phyloP scores from a whole-genome alignment of 1,139 yeast species.

The Kodamaea alishanica region DNA sequence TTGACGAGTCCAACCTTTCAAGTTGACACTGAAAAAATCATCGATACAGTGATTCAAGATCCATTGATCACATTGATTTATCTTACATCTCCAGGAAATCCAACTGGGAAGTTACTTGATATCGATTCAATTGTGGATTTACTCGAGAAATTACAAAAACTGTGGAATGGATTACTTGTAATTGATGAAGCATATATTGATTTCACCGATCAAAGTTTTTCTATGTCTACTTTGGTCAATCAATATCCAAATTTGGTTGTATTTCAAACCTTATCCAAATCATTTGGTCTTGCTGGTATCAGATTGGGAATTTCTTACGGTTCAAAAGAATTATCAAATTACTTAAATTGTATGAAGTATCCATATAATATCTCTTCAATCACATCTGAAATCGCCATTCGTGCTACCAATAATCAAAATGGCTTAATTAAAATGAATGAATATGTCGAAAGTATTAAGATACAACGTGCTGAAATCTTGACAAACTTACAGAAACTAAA shows the following conservation, averaged over 20 bases:
- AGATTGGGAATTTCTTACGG: conserved; percentile 81
- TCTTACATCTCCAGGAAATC: conserved; percentile 98
- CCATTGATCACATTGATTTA: conserved; percentile 66
- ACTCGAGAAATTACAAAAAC: conserved; percentile 36
- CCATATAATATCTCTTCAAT: conserved; percentile 90
- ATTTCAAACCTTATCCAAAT: conserved; percentile 86
- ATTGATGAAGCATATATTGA: conserved; percentile 96
- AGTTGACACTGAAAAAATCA: conserved; percentile 55
- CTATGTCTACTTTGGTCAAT: conserved; percentile 78
- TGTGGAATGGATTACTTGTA: conserved; percentile 77
- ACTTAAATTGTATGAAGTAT: conserved; percentile 86
- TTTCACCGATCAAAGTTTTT: conserved; percentile 54
- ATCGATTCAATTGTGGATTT: conserved; percentile 48
- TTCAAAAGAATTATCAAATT: conserved; percentile 52
- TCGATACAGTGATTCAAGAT: conserved; percentile 52
- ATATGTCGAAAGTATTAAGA: conserved; percentile 47
- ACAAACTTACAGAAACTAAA: conserved; percentile 49
- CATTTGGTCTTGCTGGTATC: conserved; percentile 95
- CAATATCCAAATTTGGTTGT: conserved; percentile 81
- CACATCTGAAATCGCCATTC: conserved; percentile 69
- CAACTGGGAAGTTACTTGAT: conserved; percentile 70
- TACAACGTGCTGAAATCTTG: conserved; percentile 55
- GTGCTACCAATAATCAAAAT: conserved; percentile 56
- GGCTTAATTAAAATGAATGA: conserved; percentile 60
- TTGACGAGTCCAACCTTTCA: conserved; percentile 57